Conservation (phyloP, 164 flowering plant species). For the Kalanchoe fedtschenkoi region DNA sequence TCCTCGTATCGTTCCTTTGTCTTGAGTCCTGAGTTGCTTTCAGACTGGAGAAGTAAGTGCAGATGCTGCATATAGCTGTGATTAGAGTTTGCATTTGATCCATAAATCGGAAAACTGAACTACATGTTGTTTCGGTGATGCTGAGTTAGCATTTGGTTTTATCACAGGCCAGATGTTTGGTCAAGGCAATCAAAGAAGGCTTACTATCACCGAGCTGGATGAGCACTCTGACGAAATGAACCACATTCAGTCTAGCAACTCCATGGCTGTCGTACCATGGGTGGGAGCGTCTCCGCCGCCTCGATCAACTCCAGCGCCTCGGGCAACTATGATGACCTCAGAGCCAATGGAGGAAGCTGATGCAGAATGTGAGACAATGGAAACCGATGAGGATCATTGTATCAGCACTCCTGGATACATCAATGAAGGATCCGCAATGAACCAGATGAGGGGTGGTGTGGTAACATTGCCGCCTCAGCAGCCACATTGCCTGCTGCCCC, state of each 20-base stretch:
- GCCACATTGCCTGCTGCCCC: background rate
- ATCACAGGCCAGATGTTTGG: background rate
- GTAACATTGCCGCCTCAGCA: background rate
- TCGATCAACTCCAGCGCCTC: background rate
- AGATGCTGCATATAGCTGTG: too few species aligned
- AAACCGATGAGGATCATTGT: background rate
- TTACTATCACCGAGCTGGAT: background rate
- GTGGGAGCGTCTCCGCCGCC: background rate
- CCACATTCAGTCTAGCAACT: background rate
- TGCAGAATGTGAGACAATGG: background rate
- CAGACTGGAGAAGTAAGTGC: background rate
- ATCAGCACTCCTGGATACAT: background rate
- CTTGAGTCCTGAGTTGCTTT: background rate
- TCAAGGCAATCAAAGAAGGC: background rate
- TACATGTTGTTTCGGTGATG: background rate
- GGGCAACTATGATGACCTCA: background rate
- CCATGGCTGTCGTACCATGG: background rate
- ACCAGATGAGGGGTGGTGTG: too few species aligned
- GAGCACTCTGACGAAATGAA: background rate
- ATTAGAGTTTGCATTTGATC: too few species aligned
- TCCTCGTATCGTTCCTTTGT: background rate
- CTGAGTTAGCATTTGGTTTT: background rate
- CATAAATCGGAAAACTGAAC: too few species aligned
- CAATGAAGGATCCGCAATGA: background rate
- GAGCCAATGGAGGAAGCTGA: slow-evolving; percentile 1